phyloP scores from a whole-genome alignment of 2,329 filamentous ascomycete genomes.

The Ophiocordyceps camponoti-rufipedis region DNA sequence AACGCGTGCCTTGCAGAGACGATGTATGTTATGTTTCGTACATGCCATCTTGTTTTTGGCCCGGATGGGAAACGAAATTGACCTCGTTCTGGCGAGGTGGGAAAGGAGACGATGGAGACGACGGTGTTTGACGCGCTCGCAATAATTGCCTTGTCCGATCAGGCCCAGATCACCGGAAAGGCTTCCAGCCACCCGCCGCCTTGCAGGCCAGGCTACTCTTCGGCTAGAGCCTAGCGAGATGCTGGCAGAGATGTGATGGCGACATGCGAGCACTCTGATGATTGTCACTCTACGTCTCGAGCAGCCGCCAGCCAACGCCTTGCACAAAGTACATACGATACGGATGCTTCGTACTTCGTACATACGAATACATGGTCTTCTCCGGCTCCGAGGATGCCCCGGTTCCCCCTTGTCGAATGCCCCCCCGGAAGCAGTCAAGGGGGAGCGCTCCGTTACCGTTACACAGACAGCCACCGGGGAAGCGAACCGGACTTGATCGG shows the following conservation, averaged over 20 bases:
- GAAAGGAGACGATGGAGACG: too few relatives aligned
- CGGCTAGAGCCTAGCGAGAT: background rate
- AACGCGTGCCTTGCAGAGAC: slow-evolving; percentile 1
- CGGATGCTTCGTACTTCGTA: too few relatives aligned
- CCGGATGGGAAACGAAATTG: background rate
- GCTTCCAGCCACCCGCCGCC: slow-evolving; percentile 1
- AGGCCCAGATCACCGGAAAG: slow-evolving; percentile 6
- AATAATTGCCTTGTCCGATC: slow-evolving; percentile 3
- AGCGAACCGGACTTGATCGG: slow-evolving; percentile 4
- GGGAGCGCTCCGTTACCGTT: background rate
- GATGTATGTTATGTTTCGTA: background rate
- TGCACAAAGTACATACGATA: background rate
- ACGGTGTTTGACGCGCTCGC: background rate
- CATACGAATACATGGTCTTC: slow-evolving; percentile 3
- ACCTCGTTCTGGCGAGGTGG: background rate
- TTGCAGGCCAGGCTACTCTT: background rate
- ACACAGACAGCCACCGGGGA: slow-evolving; percentile 4
- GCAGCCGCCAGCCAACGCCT: background rate
- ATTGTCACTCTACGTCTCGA: background rate
- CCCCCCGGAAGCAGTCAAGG: slow-evolving; percentile 1
- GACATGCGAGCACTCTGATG: slow-evolving; percentile 1
- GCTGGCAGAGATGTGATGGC: slow-evolving; percentile 1
- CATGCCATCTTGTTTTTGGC: background rate
- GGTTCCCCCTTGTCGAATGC: background rate
- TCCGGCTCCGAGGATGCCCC: background rate